These are phyloP conservation scores for Stemphylium vesicarium DNA, from an alignment of 2,329 filamentous ascomycete genomes.

Conservation along the genomic window DNA sequence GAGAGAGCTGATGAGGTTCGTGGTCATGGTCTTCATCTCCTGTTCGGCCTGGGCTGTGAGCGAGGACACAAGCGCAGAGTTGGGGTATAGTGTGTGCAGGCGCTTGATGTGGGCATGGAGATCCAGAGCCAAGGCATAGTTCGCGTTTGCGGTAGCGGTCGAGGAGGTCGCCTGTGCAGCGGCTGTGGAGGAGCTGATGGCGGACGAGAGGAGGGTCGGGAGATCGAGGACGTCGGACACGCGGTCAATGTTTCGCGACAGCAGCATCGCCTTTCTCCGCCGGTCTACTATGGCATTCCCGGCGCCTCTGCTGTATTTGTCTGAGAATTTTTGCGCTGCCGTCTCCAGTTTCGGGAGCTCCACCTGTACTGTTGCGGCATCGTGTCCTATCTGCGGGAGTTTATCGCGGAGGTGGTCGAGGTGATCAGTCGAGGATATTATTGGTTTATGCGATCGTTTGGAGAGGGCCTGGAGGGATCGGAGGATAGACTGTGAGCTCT, in stretches of 20 bases:
- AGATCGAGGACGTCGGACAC: conserved; percentile 91
- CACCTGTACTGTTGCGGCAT: conserved; percentile 70
- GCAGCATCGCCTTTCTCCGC: conserved; percentile 78
- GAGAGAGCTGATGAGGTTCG: conserved; percentile 79
- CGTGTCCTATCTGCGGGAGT: conserved; percentile 71
- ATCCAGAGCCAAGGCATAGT: conserved; percentile 88
- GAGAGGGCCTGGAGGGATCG: conserved; percentile 86
- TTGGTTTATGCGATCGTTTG: conserved; percentile 83
- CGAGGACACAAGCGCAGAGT: conserved; percentile 74
- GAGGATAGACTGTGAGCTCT: conserved; percentile 79
- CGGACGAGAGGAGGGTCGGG: conserved; percentile 81
- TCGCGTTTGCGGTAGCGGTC: conserved; percentile 59
- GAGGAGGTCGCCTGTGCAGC: conserved; percentile 51
- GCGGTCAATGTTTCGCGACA: conserved; percentile 86
- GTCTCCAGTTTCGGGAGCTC: conserved; percentile 80
- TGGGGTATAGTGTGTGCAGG: conserved; percentile 80
- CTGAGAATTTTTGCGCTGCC: conserved; percentile 79
- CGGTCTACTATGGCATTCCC: conserved; percentile 69
- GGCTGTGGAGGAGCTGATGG: conserved; percentile 66
- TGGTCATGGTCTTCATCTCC: conserved; percentile 87
- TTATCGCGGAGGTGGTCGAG: conserved; percentile 75
- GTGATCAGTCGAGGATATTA: conserved; percentile 80
- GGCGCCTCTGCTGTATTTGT: conserved; percentile 78
- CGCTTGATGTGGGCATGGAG: conserved; percentile 92
- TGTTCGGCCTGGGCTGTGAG: conserved; percentile 80